phyloP scores from a whole-genome alignment of 768 basidiomycete species.

The Auriscalpium microsporum region DNA sequence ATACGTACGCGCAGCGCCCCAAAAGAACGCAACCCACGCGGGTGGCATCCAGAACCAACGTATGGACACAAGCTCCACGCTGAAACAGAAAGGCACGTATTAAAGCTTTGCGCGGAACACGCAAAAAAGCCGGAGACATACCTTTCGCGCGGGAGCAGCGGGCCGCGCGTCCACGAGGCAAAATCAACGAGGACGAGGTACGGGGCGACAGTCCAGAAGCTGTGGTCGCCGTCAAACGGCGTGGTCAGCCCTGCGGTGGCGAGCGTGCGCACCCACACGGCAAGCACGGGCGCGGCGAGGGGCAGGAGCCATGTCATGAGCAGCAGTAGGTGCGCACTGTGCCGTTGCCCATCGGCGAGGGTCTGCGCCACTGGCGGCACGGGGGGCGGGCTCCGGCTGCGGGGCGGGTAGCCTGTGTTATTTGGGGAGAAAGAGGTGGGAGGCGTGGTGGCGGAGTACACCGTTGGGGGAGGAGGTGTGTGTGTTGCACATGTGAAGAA shows the following conservation, averaged over 20 bases:
- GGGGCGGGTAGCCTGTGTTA: not conserved
- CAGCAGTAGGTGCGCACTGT: slow-evolving; percentile 56
- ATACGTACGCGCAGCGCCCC: slow-evolving; percentile 61
- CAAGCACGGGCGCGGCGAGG: slow-evolving; percentile 64
- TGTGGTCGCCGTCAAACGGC: slow-evolving; percentile 78
- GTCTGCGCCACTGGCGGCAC: not conserved
- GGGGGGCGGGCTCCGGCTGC: not conserved
- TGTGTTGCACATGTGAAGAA: slow-evolving; percentile 50
- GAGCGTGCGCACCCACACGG: slow-evolving; percentile 85
- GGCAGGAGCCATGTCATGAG: slow-evolving; percentile 80
- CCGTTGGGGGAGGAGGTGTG: slow-evolving; percentile 7
- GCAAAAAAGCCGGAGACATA: not conserved
- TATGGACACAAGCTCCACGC: slow-evolving; percentile 26
- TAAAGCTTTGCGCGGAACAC: not conserved
- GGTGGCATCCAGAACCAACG: slow-evolving; percentile 48
- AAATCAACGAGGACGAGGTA: slow-evolving; percentile 58
- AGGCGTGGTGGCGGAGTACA: slow-evolving; percentile 3
- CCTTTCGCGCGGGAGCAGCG: slow-evolving; percentile 23
- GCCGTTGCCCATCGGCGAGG: slow-evolving; percentile 22
- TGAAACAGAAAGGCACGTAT: not conserved
- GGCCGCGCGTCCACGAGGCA: slow-evolving; percentile 39
- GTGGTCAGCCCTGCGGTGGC: slow-evolving; percentile 68
- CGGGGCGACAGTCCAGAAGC: slow-evolving; percentile 54
- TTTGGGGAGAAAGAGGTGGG: not conserved
- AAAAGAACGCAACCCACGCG: slow-evolving; percentile 47